Evolutionary conservation across 1,139 yeast species (phyloP).

Genomic region (Magnusiomyces fungicola): DNA sequence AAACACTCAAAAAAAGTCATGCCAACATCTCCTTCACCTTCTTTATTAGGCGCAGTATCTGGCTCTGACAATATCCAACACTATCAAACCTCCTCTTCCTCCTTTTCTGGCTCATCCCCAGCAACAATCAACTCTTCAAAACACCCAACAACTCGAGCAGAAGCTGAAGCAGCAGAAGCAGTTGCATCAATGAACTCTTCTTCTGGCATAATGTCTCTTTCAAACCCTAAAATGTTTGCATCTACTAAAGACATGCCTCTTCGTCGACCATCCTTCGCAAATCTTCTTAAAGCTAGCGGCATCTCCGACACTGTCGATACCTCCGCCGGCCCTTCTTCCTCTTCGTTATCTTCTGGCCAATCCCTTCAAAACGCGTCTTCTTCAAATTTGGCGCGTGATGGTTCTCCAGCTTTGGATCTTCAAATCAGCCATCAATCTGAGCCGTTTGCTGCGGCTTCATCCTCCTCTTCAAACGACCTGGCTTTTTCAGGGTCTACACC

Average conservation of each 20-base stretch:
- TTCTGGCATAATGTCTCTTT: background rate
- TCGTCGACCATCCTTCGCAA: slow-evolving; percentile 13
- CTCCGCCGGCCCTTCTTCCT: background rate
- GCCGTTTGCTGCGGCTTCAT: background rate
- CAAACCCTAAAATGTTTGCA: background rate
- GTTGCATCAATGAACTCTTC: slow-evolving; percentile 15
- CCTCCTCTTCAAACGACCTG: background rate
- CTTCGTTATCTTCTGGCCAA: background rate
- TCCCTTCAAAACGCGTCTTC: background rate
- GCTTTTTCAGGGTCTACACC: background rate
- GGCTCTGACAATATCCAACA: too few species aligned
- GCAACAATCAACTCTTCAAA: too few species aligned
- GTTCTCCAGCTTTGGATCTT: background rate
- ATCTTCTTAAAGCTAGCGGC: slow-evolving; percentile 12
- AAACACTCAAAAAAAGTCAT: too few species aligned
- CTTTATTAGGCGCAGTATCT: too few species aligned
- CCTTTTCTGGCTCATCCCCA: too few species aligned
- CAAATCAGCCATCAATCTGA: background rate
- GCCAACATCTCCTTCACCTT: too few species aligned
- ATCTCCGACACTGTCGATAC: background rate
- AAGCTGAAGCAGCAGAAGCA: slow-evolving; percentile 16
- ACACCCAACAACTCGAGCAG: slow-evolving; percentile 7
- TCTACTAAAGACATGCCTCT: background rate
- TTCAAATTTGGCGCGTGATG: background rate
- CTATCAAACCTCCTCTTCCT: too few species aligned